These are phyloP conservation scores for Camelina neglecta DNA, from an alignment of 345 rosid species.

Conservation along the genomic window DNA sequence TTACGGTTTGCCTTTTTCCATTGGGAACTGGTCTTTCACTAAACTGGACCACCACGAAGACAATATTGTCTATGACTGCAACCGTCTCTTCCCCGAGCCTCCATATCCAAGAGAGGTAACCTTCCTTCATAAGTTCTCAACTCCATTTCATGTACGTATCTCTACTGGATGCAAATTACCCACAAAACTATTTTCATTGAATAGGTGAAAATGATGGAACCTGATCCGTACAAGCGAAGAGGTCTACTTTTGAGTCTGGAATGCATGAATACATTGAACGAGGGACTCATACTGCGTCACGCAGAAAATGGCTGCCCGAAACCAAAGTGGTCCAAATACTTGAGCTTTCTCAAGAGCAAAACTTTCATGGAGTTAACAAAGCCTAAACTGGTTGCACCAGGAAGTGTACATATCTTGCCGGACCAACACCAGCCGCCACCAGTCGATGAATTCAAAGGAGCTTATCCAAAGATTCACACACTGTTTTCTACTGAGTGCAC, in stretches of 20 bases:
- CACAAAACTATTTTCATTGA: conserved; percentile 2
- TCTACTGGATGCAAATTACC: not conserved
- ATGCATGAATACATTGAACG: conserved; percentile 88
- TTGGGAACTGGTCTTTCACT: conserved; percentile 97
- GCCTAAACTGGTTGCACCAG: conserved; percentile 64
- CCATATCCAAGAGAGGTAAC: conserved; percentile 94
- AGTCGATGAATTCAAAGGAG: conserved; percentile 52
- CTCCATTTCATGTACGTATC: not conserved
- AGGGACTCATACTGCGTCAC: conserved; percentile 82
- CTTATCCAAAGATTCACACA: conserved; percentile 85
- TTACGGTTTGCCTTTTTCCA: conserved; percentile 83
- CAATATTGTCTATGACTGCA: conserved; percentile 84
- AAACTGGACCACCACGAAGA: conserved; percentile 92
- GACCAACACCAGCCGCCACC: conserved; percentile 46
- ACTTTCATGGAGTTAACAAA: conserved; percentile 79
- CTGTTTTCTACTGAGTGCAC: conserved; percentile 94
- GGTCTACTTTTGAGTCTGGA: conserved; percentile 72
- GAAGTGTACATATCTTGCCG: conserved; percentile 45
- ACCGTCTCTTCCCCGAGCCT: conserved; percentile 91
- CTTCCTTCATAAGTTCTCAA: conserved; percentile 21
- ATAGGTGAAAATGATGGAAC: conserved; percentile 77
- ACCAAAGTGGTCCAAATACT: conserved; percentile 85
- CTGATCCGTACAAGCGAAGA: conserved; percentile 61
- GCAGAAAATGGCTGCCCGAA: conserved; percentile 78
- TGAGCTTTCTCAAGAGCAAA: conserved; percentile 93